These are phyloP conservation scores for Cicer yamashitae DNA, from an alignment of 306 rosid species.

Conservation along the genomic window DNA sequence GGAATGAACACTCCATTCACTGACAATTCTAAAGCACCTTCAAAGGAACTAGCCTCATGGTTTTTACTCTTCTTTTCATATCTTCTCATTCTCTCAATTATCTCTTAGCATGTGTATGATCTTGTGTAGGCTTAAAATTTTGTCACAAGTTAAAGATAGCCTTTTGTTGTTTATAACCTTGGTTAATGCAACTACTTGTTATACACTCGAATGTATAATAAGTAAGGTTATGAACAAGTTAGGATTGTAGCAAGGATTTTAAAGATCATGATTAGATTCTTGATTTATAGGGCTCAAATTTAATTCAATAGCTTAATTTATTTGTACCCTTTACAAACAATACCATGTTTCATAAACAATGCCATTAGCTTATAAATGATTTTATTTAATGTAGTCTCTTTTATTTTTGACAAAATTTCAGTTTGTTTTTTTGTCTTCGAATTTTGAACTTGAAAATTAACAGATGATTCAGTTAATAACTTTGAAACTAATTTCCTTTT, in stretches of 20 bases:
- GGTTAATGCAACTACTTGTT: constrained; percentile 22
- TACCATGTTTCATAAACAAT: constrained; percentile 20
- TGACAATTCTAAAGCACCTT: constrained; percentile 55
- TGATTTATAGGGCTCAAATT: constrained; percentile 46
- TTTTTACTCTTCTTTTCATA: constrained; percentile 38
- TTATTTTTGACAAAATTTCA: no score
- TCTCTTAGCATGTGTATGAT: constrained; percentile 38
- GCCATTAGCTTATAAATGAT: constrained; percentile 29
- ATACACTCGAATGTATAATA: constrained; percentile 12
- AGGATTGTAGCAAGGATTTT: constrained; percentile 43
- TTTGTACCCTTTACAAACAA: constrained; percentile 17
- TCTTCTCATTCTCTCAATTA: constrained; percentile 42
- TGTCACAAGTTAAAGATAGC: constrained; percentile 60
- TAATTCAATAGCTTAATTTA: constrained; percentile 46
- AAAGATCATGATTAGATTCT: constrained; percentile 38
- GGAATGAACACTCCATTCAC: constrained; percentile 54
- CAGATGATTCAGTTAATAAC: no score
- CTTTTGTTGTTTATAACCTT: constrained; percentile 50
- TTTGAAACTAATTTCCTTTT: no score
- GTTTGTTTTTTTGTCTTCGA: no score
- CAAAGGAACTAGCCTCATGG: constrained; percentile 25
- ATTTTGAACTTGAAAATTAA: no score
- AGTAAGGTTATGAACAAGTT: constrained; percentile 49
- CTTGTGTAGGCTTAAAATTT: constrained; percentile 67
- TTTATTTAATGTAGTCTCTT: neutral